Percentiles rank a stretch among this genome's conserved stretches.
These are phyloP conservation scores for Trypanosoma melophagium DNA, from an alignment of 208 protist species.

Conservation along the genomic window DNA sequence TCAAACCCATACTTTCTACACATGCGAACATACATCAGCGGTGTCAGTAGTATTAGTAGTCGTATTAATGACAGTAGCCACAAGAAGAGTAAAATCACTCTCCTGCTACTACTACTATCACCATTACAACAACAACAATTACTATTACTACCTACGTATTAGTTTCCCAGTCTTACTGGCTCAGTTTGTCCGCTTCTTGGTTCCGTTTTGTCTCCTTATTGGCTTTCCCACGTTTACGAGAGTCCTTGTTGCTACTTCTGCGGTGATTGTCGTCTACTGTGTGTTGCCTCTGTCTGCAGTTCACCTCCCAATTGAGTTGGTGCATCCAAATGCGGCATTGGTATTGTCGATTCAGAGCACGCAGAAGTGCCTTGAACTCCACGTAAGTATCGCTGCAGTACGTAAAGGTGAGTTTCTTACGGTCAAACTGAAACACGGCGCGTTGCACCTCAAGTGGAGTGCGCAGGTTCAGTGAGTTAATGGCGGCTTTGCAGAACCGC, in stretches of 20 bases:
- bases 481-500: constrained; percentile 46
- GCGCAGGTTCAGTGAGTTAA: constrained; percentile 46
- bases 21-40: too few species aligned
- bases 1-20: too few species aligned
- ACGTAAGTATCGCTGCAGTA: constrained; percentile 77
- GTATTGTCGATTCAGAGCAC: constrained; percentile 69
- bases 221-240: neutral
- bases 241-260: neutral
- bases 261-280: neutral
- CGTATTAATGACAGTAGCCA: too few species aligned
- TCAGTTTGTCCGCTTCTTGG: constrained; percentile 5
- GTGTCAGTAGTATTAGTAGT: too few species aligned
- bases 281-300: constrained; percentile 20
- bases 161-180: too few species aligned
- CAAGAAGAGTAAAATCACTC: too few species aligned
- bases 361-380: constrained; percentile 80
- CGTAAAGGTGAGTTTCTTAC: constrained; percentile 87
- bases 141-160: too few species aligned
- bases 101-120: too few species aligned
- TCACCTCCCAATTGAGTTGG: constrained; percentile 75
- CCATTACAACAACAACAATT: too few species aligned
- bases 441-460: constrained; percentile 66
- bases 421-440: constrained; percentile 86
- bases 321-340: constrained; percentile 91
- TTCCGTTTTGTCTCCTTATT: constrained; percentile 26